Percentiles rank a stretch among this genome's conserved stretches.
These are phyloP conservation scores for Boletus vermiculosoides DNA, from an alignment of 768 basidiomycete genomes.

Conservation along the genomic window DNA sequence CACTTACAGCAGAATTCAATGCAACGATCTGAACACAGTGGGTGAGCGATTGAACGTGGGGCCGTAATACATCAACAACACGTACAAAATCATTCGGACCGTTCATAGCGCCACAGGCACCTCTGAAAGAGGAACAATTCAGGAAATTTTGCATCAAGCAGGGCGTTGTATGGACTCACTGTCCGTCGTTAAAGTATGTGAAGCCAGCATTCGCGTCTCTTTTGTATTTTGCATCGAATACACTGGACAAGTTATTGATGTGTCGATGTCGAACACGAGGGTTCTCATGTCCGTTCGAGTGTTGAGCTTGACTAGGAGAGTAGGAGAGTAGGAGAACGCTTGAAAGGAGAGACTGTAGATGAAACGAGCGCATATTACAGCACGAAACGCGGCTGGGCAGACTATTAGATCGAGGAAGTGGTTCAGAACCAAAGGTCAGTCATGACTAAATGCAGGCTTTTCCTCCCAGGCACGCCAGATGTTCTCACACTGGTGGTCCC, in stretches of 20 bases:
- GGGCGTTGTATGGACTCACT: slow-evolving; percentile 13
- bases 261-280: slow-evolving; percentile 11
- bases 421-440: not conserved
- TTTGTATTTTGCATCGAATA: slow-evolving; percentile 11
- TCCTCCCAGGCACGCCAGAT: not conserved
- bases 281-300: slow-evolving; percentile 10
- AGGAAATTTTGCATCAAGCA: not conserved
- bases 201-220: slow-evolving; percentile 19
- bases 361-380: slow-evolving; percentile 31
- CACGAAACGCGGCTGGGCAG: slow-evolving; percentile 5
- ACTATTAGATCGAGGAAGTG: not conserved
- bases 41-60: not conserved
- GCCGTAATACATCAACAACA: not conserved
- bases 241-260: not conserved
- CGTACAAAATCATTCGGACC: slow-evolving; percentile 29
- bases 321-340: slow-evolving; percentile 15
- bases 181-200: slow-evolving; percentile 30
- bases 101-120: slow-evolving; percentile 37
- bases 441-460: not conserved
- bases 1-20: slow-evolving; percentile 38
- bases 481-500: not conserved
- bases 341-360: slow-evolving; percentile 24
- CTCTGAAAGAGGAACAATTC: slow-evolving; percentile 29
- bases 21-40: slow-evolving; percentile 41
- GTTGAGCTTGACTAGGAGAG: slow-evolving; percentile 9